Conservation (phyloP, 1,284 basidiomycete species). For the Naganishia albida region DNA sequence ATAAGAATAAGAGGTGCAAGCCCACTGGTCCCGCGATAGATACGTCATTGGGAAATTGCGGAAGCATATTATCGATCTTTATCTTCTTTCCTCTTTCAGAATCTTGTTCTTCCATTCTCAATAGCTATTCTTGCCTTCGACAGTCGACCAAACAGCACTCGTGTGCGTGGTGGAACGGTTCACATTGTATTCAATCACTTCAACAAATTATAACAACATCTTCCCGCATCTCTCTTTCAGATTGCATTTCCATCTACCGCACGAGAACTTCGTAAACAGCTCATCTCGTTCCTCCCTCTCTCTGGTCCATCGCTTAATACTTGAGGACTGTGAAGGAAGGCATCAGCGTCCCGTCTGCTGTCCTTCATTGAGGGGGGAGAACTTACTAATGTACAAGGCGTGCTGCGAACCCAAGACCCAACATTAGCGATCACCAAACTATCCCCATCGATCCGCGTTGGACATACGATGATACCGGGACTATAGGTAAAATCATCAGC, state of each 20-base stretch:
- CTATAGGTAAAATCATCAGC: constrained; percentile 7
- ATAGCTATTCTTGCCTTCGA: no score
- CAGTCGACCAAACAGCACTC: no score
- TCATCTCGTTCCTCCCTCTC: no score
- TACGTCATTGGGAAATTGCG: constrained; percentile 1
- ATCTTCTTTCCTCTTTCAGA: no score
- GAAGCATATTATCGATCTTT: no score
- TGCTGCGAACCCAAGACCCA: constrained; percentile 18
- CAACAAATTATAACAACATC: no score
- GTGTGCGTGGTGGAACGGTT: background rate
- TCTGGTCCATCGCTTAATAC: constrained; percentile 42
- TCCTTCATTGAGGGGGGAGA: no score
- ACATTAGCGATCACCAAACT: background rate
- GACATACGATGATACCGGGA: constrained; percentile 32
- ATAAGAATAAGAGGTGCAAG: no score
- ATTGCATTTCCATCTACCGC: background rate
- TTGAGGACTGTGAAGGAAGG: constrained; percentile 21
- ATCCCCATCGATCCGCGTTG: background rate
- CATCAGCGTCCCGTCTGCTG: background rate
- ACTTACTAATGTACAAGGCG: constrained; percentile 34
- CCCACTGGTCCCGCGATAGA: background rate
- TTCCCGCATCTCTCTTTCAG: no score
- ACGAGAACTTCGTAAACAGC: constrained; percentile 30
- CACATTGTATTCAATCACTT: background rate
- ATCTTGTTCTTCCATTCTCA: no score